Evolutionary conservation across 257 asterid species (phyloP).

Genomic region (Jacaranda copaia): DNA sequence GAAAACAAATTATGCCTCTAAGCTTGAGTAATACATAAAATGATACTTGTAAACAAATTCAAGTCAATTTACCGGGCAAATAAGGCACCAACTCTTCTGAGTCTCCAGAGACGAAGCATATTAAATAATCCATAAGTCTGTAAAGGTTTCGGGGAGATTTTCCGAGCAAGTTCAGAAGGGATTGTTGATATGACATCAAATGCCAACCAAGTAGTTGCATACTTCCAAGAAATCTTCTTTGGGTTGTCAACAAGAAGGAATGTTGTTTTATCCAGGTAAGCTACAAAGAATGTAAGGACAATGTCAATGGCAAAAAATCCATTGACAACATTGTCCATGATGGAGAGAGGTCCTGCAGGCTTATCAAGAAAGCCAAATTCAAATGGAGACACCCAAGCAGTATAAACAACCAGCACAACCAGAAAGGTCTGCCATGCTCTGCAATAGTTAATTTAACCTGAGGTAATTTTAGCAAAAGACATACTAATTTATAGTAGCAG

Average conservation of each 20-base stretch:
- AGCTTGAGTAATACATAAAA: background rate
- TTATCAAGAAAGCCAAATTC: constrained; percentile 78
- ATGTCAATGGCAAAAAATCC: constrained; percentile 81
- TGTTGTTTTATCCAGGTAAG: constrained; percentile 67
- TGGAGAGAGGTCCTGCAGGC: constrained; percentile 56
- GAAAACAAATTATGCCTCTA: constrained; percentile 1
- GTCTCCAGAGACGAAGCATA: constrained; percentile 96
- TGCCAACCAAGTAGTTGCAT: constrained; percentile 62
- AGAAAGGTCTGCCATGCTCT: constrained; percentile 80
- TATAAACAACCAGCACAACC: constrained; percentile 74
- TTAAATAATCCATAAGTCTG: constrained; percentile 71
- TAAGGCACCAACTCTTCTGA: constrained; percentile 84
- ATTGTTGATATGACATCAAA: constrained; percentile 76
- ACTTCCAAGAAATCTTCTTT: constrained; percentile 66
- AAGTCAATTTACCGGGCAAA: constrained; percentile 64
- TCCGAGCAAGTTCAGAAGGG: constrained; percentile 81
- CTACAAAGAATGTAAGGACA: constrained; percentile 85
- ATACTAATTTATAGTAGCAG: background rate
- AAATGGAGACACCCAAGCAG: constrained; percentile 96
- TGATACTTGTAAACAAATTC: constrained; percentile 8
- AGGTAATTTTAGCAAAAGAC: constrained; percentile 33
- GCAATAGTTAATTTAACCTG: constrained; percentile 41
- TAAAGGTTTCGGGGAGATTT: constrained; percentile 61
- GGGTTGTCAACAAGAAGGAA: constrained; percentile 75
- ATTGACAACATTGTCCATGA: constrained; percentile 80